phyloP scores from a whole-genome alignment of 257 asterid species.

The Gentiana straminea region DNA sequence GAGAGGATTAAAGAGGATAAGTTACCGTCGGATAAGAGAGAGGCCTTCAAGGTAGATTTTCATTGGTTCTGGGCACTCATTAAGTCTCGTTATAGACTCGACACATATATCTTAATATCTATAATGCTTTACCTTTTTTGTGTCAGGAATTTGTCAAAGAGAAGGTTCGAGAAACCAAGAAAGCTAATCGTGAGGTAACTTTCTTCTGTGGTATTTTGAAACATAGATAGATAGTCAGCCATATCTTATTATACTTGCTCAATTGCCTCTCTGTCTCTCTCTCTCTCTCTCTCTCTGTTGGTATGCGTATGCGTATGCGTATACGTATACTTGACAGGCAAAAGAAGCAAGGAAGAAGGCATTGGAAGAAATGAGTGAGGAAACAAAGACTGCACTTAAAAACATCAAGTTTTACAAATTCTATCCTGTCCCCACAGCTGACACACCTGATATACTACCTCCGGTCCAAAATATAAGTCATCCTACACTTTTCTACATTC shows the following conservation, averaged over 20 bases:
- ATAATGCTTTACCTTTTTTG: not conserved
- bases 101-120: constrained; percentile 3
- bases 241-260: not conserved
- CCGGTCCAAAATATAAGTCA: too few species aligned
- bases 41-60: constrained; percentile 51
- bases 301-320: too few species aligned
- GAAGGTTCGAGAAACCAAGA: constrained; percentile 69
- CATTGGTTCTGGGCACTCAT: constrained; percentile 1
- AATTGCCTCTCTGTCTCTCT: not conserved
- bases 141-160: constrained; percentile 58
- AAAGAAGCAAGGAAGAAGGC: constrained; percentile 78
- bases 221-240: not conserved
- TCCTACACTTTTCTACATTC: too few species aligned
- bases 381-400: constrained; percentile 57
- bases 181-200: constrained; percentile 62
- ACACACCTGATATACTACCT: constrained; percentile 77
- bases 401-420: constrained; percentile 66
- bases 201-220: not conserved
- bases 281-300: too few species aligned
- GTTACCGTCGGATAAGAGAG: constrained; percentile 55
- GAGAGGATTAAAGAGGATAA: constrained; percentile 59
- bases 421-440: constrained; percentile 70
- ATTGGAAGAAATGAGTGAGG: constrained; percentile 59
- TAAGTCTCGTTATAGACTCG: too few species aligned
- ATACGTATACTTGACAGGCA: constrained; percentile 37